Base-by-base conservation (phyloP, 768 basidiomycete species). In the Collybiopsis luxurians region DNA sequence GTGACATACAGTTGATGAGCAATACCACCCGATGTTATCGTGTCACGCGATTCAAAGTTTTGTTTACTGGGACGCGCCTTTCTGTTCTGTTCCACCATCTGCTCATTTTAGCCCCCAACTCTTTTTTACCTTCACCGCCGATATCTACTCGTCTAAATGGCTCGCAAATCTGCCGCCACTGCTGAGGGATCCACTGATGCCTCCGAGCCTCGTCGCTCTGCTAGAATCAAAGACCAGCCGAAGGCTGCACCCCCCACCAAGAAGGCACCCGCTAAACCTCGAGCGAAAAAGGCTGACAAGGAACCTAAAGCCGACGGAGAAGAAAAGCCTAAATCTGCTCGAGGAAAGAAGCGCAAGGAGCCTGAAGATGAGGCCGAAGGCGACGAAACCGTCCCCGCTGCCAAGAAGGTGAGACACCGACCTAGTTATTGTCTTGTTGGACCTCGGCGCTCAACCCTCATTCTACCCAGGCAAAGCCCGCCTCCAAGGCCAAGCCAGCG, bases 221-320 rank as follows among this genome's bases (percentile, higher is more conserved):
- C 80, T 30, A 85, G 88, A 64, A 89, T 90, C 73, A 89, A 89
- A 70, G 86, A 85, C 26, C 79, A 81, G 58, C 86, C 85, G 53
- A 87, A 85, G 69, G 67, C 73, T 1, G 84, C 68, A 39, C 69
- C 74, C 5, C 67, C 69, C 36, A 34, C 19, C 21, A 88, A 86
- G 80, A 89, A 85, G 68, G 71, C 81, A 44, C 75, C 79, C 23
- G 76, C 83, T 5, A 89, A 89, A 72, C 84, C 87, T 46, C 77
- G 84, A 62, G 71, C 76, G 40, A 82, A 81, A 69, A 82, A 83
- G 53, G 76, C 74, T 30, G 71, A 76, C 44, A 64, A 67, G 5
- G 67, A 64, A 28, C 34, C 60, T 15, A 70, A 68, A 58, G 69
- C 68, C 46, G 82, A 81, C 50, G 75, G 74, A 60, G 80, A 80